Evolutionary conservation across 78 protist genomes (phyloP).

Genomic region (Protostelium mycophagum): DNA sequence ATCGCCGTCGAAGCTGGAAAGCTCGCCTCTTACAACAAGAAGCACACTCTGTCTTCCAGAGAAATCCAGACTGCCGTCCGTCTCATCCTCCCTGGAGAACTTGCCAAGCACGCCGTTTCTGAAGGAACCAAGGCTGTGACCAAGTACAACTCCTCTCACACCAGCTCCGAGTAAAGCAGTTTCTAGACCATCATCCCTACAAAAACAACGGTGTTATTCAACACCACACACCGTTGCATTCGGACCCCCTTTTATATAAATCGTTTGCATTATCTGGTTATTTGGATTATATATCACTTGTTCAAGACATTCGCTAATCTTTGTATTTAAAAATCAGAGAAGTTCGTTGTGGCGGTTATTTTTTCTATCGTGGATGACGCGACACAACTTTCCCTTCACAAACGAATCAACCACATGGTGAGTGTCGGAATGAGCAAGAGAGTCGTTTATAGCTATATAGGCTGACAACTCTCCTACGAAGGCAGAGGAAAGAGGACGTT

Average conservation of each 20-base stretch:
- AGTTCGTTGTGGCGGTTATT: too few species aligned
- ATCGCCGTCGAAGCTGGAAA: slow-evolving; percentile 81
- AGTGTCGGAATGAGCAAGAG: too few species aligned
- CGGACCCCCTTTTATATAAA: background rate
- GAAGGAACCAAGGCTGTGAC: slow-evolving; percentile 91
- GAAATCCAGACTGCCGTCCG: slow-evolving; percentile 91
- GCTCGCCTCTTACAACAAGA: slow-evolving; percentile 79
- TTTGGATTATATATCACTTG: background rate
- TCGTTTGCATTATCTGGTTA: background rate
- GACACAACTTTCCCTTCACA: too few species aligned
- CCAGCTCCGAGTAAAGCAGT: background rate
- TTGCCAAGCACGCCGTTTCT: slow-evolving; percentile 92
- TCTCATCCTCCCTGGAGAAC: slow-evolving; percentile 87
- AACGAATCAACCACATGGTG: too few species aligned
- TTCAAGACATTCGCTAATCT: too few species aligned
- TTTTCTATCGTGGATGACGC: too few species aligned
- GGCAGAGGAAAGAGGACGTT: too few species aligned
- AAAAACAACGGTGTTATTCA: background rate
- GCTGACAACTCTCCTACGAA: too few species aligned
- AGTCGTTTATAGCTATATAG: too few species aligned
- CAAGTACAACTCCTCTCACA: slow-evolving; percentile 63
- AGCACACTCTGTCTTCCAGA: slow-evolving; percentile 70
- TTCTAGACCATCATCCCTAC: background rate
- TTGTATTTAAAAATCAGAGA: too few species aligned
- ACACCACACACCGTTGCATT: background rate